Evolutionary conservation across 2,329 filamentous ascomycete genomes (phyloP), one percentile per base, ranked within the genome.

Genomic region (Thielaviopsis cerberus): DNA sequence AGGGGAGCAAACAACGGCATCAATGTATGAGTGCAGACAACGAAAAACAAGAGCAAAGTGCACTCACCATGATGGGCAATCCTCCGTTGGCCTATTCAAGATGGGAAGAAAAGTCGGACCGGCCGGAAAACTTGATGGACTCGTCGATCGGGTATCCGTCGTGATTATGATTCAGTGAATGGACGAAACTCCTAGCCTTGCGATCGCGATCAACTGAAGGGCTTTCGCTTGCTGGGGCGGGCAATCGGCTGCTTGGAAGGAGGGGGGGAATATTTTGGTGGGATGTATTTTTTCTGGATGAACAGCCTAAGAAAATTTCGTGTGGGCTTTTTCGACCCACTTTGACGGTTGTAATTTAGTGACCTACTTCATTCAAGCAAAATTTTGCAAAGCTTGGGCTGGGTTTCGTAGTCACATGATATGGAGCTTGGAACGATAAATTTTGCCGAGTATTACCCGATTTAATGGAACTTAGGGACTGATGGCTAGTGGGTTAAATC

Each of bases 51-150:
- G 13, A 50, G 41, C n/a, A 27, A 55, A 27, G 53, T 23, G 34
- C 52, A 62, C 64, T 64, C 61, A 65, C 64, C 64, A 65, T 65
- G 59, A 64, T 65, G 72, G 72, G 59, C 55, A 56, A 59, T 61
- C 57, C 61, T 62, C 57, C 59, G 27, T 37, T 59, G 51, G 53
- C 57, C 57, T 55, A 25, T 59, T 55, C 17, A 51, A 53, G 26
- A 30, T 55, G 27, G 45, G n/a, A 45, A 45, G 37, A 45, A 55
- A 59, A 55, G 25, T 59, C 57, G 53, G 57, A 51, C 57, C 53
- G 53, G 57, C 57, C 57, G 52, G 25, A 22, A 41, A 53, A 30
- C 17, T 45, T 17, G n/a, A 45, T 37, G 27, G 27, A n/a, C 22
- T 45, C 30, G 20, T 22, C 22, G 23, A 53, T 53, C 58, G 58